These are phyloP conservation scores for Ustilago hordei DNA, from an alignment of 1,284 basidiomycete species.

Conservation along the genomic window DNA sequence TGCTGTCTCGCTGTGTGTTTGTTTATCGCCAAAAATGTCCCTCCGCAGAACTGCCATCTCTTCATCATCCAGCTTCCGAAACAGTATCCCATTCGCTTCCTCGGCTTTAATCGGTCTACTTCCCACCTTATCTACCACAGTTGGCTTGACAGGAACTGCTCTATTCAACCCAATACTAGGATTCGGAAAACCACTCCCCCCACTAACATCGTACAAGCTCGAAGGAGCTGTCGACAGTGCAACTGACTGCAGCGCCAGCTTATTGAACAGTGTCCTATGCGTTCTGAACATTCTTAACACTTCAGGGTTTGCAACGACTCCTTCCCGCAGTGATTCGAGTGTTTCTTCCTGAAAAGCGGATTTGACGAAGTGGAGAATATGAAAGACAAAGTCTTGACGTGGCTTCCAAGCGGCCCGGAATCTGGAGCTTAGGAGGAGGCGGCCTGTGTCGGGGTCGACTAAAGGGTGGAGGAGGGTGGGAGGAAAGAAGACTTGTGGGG, in stretches of 20 bases:
- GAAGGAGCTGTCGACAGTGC: slow-evolving; percentile 46
- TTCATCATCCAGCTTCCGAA: slow-evolving; percentile 24
- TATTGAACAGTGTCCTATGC: slow-evolving; percentile 50
- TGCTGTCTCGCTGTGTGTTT: background rate
- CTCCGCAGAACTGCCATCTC: slow-evolving; percentile 19
- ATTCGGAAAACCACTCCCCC: slow-evolving; percentile 49
- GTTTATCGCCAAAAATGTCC: slow-evolving; percentile 42
- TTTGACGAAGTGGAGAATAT: slow-evolving; percentile 50
- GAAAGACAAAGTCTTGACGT: slow-evolving; percentile 34
- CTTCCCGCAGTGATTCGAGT: slow-evolving; percentile 38
- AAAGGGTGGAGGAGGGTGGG: slow-evolving; percentile 55
- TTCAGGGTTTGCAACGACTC: slow-evolving; percentile 43
- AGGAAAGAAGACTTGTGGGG: slow-evolving; percentile 54
- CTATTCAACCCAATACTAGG: slow-evolving; percentile 34
- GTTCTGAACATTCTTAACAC: slow-evolving; percentile 49
- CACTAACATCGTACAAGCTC: slow-evolving; percentile 51
- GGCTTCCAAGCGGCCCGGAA: slow-evolving; percentile 49
- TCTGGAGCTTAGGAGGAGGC: slow-evolving; percentile 29
- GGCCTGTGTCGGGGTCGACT: slow-evolving; percentile 49
- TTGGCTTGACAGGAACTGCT: slow-evolving; percentile 7
- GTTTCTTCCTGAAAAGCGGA: slow-evolving; percentile 32
- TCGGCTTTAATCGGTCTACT: slow-evolving; percentile 13
- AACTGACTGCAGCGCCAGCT: slow-evolving; percentile 55
- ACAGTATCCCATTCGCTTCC: slow-evolving; percentile 47
- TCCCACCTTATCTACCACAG: background rate